A percentile compares a stretch with the other conserved stretches of the same genome.
phyloP scores from a whole-genome alignment of 169 alveolate genomes.

The Ichthyophthirius multifiliis region DNA sequence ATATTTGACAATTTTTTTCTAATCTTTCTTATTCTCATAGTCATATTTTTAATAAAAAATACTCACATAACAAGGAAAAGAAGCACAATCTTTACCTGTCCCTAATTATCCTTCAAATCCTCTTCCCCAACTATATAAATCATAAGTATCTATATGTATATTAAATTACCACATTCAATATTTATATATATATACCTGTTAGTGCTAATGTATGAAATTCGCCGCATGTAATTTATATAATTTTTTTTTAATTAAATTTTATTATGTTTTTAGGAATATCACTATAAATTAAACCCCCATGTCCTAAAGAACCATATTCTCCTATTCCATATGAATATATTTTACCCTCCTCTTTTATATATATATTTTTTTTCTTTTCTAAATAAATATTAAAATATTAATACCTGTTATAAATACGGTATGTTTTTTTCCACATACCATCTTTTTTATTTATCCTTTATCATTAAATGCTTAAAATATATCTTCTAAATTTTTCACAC shows the following conservation, averaged over 20 bases:
- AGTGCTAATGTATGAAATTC: slow-evolving; percentile 84
- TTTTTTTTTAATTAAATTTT: slow-evolving; percentile 68
- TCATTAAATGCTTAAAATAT: slow-evolving; percentile 28
- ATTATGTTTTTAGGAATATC: slow-evolving; percentile 62
- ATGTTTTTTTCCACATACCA: slow-evolving; percentile 41
- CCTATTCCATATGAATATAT: slow-evolving; percentile 79
- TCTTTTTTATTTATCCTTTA: slow-evolving; percentile 28
- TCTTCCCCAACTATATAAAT: slow-evolving; percentile 89
- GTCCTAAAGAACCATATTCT: slow-evolving; percentile 79
- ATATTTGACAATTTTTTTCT: slow-evolving; percentile 31
- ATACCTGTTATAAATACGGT: slow-evolving; percentile 50
- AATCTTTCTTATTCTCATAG: background rate
- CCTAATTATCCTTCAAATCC: slow-evolving; percentile 91
- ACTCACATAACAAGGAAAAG: slow-evolving; percentile 81
- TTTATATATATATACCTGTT: slow-evolving; percentile 21
- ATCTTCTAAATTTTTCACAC: slow-evolving; percentile 16
- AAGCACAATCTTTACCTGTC: slow-evolving; percentile 66
- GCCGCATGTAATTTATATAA: slow-evolving; percentile 85
- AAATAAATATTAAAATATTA: slow-evolving; percentile 25
- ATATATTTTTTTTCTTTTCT: slow-evolving; percentile 34
- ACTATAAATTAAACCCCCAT: slow-evolving; percentile 76
- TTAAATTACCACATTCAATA: background rate
- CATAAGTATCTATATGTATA: slow-evolving; percentile 59
- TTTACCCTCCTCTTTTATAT: slow-evolving; percentile 76
- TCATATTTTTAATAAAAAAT: slow-evolving; percentile 17